A percentile compares a stretch with the other conserved stretches of the same genome.
These are phyloP conservation scores for Macrophomina pseudophaseolina DNA, from an alignment of 2,329 filamentous ascomycete species.

Conservation along the genomic window DNA sequence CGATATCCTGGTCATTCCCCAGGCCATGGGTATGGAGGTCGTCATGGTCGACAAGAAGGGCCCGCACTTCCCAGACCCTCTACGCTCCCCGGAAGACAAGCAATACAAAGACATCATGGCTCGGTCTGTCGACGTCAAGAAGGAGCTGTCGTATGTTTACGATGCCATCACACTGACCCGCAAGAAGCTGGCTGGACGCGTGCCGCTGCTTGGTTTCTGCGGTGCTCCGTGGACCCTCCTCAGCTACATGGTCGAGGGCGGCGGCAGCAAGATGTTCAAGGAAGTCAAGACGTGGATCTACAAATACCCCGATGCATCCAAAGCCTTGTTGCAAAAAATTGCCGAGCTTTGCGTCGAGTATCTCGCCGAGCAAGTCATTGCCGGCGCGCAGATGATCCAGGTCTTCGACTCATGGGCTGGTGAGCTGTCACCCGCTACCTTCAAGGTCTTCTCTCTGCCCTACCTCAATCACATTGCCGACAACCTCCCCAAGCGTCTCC, in stretches of 20 bases:
- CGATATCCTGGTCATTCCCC: constrained; percentile 95
- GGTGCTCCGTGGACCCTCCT: constrained; percentile 96
- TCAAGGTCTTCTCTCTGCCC: constrained; percentile 83
- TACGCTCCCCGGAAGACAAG: constrained; percentile 77
- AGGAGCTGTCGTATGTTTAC: constrained; percentile 92
- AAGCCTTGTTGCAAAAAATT: constrained; percentile 86
- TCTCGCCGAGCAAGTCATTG: constrained; percentile 86
- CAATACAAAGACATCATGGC: constrained; percentile 81
- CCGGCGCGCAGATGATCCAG: constrained; percentile 92
- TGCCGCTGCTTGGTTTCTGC: constrained; percentile 95
- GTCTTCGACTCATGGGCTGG: constrained; percentile 99
- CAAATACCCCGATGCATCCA: constrained; percentile 79
- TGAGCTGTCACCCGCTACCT: constrained; percentile 83
- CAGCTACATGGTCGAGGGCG: constrained; percentile 99
- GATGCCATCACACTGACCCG: constrained; percentile 90
- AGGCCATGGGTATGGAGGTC: constrained; percentile 98
- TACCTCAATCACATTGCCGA: constrained; percentile 84
- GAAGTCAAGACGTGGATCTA: constrained; percentile 97
- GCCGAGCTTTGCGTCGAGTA: constrained; percentile 94
- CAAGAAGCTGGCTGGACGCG: constrained; percentile 82
- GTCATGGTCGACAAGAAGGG: constrained; percentile 99
- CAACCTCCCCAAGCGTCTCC: constrained; percentile 75
- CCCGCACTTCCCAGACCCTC: constrained; percentile 87
- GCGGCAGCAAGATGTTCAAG: constrained; percentile 92
- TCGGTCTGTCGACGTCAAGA: constrained; percentile 80